Base-by-base conservation (phyloP, 2,329 filamentous ascomycete genomes). In the Fusarium musae region DNA sequence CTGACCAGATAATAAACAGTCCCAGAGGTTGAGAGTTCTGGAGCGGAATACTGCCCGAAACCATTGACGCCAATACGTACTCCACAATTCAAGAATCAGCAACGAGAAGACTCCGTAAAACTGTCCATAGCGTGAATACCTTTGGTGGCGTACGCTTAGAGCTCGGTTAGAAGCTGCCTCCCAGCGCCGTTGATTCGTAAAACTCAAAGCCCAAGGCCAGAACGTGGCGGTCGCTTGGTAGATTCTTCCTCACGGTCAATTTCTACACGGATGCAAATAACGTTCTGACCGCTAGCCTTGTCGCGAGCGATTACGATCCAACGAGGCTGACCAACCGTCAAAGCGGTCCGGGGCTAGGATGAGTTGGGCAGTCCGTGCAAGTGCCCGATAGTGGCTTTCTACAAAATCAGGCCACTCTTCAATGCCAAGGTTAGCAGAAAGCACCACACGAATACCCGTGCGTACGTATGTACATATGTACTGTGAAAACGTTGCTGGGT, bases 341-440 rank as follows among this genome's bases (percentile, higher is more conserved):
- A 66, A 49, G 42, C 54, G 30, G 67, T 62, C 56, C 47, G 56
- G 60, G 52, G 37, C 66, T 69, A 60, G 61, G 65, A 64, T 61
- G 61, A 70, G 63, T 50, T 65, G 72, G 49, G 68, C 46, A 59
- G 65, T 61, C 68, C 57, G 60, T 63, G 66, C 60, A 69, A 52
- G 56, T 64, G 43, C 50, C 63, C 54, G 52, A 66, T 59, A 59
- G 72, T 74, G 64, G 36, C 59, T 72, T 74, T 71, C 71, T 70
- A 62, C 60, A 67, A 67, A 44, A 77, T 70, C 72, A 76, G 76
- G 42, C 75, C 76, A 76, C 69, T 64, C 50, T 44, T 47, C 19
- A 40, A 39, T 67, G 65, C 69, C 71, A 76, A 72, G 69, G 40
- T 68, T 50, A 43, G 66, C 62, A 57, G 50, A 47, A 54, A 59